phyloP scores from a whole-genome alignment of 106 monocot species.

The Platanthera zijinensis region DNA sequence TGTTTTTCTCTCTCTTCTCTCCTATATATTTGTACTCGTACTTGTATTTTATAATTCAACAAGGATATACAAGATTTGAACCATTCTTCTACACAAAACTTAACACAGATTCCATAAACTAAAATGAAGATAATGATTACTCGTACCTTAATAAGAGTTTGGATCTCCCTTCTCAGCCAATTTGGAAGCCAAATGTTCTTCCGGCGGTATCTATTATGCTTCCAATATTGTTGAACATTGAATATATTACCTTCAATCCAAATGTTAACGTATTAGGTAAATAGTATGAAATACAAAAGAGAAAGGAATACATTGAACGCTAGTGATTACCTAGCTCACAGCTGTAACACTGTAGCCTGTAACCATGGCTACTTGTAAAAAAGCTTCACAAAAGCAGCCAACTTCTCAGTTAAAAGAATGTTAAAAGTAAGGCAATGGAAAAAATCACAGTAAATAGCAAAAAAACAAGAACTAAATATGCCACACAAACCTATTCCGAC shows the following conservation, averaged over 20 bases:
- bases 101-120: background rate
- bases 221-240: slow-evolving; percentile 51
- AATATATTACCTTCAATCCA: slow-evolving; percentile 12
- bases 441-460: background rate
- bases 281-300: background rate
- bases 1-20: too few species aligned
- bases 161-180: slow-evolving; percentile 75
- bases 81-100: too few species aligned
- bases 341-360: slow-evolving; percentile 36
- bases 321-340: slow-evolving; percentile 16
- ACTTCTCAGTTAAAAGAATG: background rate
- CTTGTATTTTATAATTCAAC: too few species aligned
- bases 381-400: slow-evolving; percentile 20
- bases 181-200: slow-evolving; percentile 50
- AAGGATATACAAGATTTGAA: too few species aligned
- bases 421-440: background rate
- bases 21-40: too few species aligned
- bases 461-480: background rate
- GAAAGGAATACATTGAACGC: background rate
- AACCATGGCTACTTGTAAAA: slow-evolving; percentile 38
- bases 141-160: slow-evolving; percentile 46
- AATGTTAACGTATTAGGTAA: slow-evolving; percentile 14
- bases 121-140: background rate
- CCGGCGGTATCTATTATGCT: slow-evolving; percentile 32
- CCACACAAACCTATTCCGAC: slow-evolving; percentile 26